A percentile compares a stretch with the other conserved stretches of the same genome.
phyloP scores from a whole-genome alignment of 2,329 filamentous ascomycete species.

The Clonostachys chloroleuca region DNA sequence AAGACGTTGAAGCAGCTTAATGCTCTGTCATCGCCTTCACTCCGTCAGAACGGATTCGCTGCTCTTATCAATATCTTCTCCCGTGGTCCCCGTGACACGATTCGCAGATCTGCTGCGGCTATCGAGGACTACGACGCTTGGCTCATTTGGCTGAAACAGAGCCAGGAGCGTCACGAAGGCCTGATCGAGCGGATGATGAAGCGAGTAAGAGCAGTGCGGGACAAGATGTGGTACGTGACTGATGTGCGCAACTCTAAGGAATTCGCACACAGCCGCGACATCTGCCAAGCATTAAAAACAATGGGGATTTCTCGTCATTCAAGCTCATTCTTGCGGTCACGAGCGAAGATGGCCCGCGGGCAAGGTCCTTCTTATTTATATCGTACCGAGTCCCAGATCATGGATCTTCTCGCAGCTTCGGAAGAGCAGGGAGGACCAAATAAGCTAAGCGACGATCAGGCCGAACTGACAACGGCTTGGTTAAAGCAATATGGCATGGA shows the following conservation, averaged over 20 bases:
- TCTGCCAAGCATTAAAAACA: slow-evolving; percentile 82
- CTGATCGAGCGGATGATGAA: slow-evolving; percentile 72
- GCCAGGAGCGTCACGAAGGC: slow-evolving; percentile 71
- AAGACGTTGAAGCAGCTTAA: slow-evolving; percentile 73
- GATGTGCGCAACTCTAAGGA: slow-evolving; percentile 86
- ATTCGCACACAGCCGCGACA: slow-evolving; percentile 82
- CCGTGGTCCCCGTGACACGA: slow-evolving; percentile 64
- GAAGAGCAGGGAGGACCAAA: slow-evolving; percentile 86
- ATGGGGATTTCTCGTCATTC: slow-evolving; percentile 70
- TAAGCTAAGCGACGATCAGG: slow-evolving; percentile 94
- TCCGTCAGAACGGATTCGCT: slow-evolving; percentile 65
- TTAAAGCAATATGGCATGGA: slow-evolving; percentile 77
- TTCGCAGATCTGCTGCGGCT: slow-evolving; percentile 64
- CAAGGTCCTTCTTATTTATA: slow-evolving; percentile 63
- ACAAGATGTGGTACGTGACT: slow-evolving; percentile 99
- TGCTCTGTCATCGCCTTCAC: slow-evolving; percentile 52
- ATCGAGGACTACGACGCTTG: slow-evolving; percentile 77
- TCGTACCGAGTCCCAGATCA: slow-evolving; percentile 77
- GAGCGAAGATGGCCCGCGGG: slow-evolving; percentile 40
- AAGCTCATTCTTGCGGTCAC: slow-evolving; percentile 44
- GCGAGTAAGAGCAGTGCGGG: slow-evolving; percentile 69
- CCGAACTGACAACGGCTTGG: slow-evolving; percentile 80
- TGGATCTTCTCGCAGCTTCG: slow-evolving; percentile 80
- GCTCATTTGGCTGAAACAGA: slow-evolving; percentile 80
- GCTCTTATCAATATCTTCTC: slow-evolving; percentile 71